A percentile compares a stretch with the other conserved stretches of the same genome.
Conservation (phyloP, 139 green algal genomes). For the Edaphochlamys debaryana region DNA sequence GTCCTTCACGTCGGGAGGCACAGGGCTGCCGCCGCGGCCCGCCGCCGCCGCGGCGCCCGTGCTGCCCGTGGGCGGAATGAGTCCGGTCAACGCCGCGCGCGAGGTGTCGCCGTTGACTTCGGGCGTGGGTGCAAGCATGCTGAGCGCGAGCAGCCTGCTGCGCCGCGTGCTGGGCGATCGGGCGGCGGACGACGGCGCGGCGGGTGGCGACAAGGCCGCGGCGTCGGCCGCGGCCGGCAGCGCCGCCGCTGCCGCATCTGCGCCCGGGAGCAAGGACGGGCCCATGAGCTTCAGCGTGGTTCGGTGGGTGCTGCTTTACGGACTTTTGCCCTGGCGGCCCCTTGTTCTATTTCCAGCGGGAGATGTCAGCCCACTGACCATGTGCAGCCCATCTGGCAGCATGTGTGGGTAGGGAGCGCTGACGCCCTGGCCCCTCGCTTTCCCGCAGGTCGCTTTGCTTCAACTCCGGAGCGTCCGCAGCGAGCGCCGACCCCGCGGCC, state of each 20-base stretch:
- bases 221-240: not conserved
- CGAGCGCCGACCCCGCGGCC: not conserved
- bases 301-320: not conserved
- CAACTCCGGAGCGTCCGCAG: not conserved
- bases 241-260: not conserved
- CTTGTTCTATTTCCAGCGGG: no score
- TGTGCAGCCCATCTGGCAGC: no score
- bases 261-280: not conserved
- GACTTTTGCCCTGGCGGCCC: no score
- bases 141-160: slow-evolving; percentile 11
- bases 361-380: no score
- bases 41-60: not conserved
- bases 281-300: slow-evolving; percentile 7
- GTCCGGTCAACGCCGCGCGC: slow-evolving; percentile 17
- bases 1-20: not conserved
- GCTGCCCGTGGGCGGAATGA: slow-evolving; percentile 15
- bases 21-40: not conserved
- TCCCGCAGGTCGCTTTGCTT: slow-evolving; percentile 25
- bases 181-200: not conserved
- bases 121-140: not conserved
- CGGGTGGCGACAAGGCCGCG: no score
- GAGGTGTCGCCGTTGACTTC: slow-evolving; percentile 14
- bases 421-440: no score
- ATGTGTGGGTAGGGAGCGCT: no score
- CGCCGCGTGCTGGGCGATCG: slow-evolving; percentile 23